Evolutionary conservation across 148 eudicot genomes (phyloP).

Genomic region (Camellia granthamiana): DNA sequence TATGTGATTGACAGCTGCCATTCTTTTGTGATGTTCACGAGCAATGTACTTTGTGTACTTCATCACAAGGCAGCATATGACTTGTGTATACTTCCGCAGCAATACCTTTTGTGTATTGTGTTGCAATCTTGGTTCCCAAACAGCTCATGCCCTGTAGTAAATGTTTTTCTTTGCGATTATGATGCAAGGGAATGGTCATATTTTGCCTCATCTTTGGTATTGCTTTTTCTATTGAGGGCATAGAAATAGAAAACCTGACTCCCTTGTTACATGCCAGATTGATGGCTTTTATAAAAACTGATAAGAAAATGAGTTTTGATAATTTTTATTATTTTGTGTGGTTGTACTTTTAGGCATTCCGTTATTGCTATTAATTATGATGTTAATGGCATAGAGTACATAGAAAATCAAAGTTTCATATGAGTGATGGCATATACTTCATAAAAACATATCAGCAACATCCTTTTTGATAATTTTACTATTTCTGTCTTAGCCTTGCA

Average conservation of each 20-base stretch:
- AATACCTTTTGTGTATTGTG: conserved; percentile 28
- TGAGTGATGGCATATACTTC: not conserved
- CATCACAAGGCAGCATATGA: conserved; percentile 30
- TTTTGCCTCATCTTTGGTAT: not conserved
- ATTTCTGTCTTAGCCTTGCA: too few relatives aligned
- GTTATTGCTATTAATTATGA: not conserved
- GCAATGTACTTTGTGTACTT: conserved; percentile 22
- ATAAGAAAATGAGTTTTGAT: not conserved
- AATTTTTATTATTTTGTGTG: not conserved
- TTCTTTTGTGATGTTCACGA: conserved; percentile 28
- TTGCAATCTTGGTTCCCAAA: conserved; percentile 13
- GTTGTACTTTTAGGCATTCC: not conserved
- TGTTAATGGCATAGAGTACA: not conserved
- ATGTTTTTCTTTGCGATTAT: not conserved
- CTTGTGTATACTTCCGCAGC: conserved; percentile 32
- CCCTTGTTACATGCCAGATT: not conserved
- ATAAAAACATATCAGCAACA: not conserved
- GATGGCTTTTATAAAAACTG: not conserved
- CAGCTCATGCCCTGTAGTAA: not conserved
- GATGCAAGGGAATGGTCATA: conserved; percentile 11
- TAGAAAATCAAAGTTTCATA: not conserved
- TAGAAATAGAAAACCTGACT: not conserved
- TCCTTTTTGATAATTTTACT: not conserved
- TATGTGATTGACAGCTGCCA: conserved; percentile 33
- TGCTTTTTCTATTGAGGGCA: conserved; percentile 1